Base-by-base conservation (phyloP, 2,329 filamentous ascomycete genomes). In the Leptographium flavum region DNA sequence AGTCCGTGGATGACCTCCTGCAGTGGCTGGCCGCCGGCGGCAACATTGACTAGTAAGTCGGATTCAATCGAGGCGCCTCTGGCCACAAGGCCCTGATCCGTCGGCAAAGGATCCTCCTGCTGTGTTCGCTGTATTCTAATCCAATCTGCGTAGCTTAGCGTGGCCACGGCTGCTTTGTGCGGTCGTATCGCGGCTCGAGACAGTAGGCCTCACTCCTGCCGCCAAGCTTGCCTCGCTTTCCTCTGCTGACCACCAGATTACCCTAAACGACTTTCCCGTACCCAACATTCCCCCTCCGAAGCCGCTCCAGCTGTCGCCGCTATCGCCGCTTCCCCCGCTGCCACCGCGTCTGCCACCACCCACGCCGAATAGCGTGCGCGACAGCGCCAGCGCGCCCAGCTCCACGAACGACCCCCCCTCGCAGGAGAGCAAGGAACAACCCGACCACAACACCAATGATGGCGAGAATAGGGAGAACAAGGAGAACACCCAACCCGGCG, bases 181-280 rank as follows among this genome's bases (percentile, higher is more conserved):
- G 28, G 66, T 90, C 32, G 65, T 88, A 43, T 64, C 75, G 48
- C 76, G 79, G 55, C 70, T 90, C 42, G 81, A 92, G 60, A 71
- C 69, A 65, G 73, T 74, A 55, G 47, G 57, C 43, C 41, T 22
- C 39, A 36, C 22, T 35, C 21, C 47, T 53, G 50, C 28, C 17
- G 19, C 10, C 10, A 19, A 21, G 7, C 37, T 30, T 25, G 48
- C 49, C 31, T 49, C 42, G 43, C 11, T 36, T 27, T 31, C 31
- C 15, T 17, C 11, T 6, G 9, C 17, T 32, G 3, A 27, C 25
- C 4, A 31, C 22, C 39, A 93, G 85, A 90, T 87, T 53, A 75
- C 83, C 35, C 74, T 76, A 60, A 71, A 78, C 58, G 79, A 81
- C 43, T 94, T 94, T 55, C 79, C 83, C 36, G 80, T 82, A 54